A percentile compares a stretch with the other conserved stretches of the same genome.
These are phyloP conservation scores for Lanmaoa pseudosensibilis DNA, from an alignment of 768 basidiomycete genomes.

Conservation along the genomic window DNA sequence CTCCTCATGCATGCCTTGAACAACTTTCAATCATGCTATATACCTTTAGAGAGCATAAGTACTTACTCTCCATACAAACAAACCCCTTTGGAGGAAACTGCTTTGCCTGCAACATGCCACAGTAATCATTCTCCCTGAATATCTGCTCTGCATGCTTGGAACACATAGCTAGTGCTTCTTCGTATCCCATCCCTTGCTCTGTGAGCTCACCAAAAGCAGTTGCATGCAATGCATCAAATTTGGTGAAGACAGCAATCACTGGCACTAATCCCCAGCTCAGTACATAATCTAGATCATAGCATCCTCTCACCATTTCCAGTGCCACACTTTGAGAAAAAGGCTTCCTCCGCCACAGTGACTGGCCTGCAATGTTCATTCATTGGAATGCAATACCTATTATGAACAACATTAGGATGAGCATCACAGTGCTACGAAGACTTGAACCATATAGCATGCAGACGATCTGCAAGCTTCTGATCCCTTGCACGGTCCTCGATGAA, in stretches of 20 bases:
- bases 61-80: background rate
- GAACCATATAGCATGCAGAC: slow-evolving; percentile 42
- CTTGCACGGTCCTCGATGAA: slow-evolving; percentile 33
- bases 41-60: background rate
- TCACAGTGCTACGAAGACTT: background rate
- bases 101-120: background rate
- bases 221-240: slow-evolving; percentile 34
- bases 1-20: too few species aligned
- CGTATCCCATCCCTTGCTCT: slow-evolving; percentile 7
- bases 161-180: slow-evolving; percentile 4
- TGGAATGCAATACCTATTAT: slow-evolving; percentile 37
- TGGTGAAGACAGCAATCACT: slow-evolving; percentile 37
- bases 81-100: background rate
- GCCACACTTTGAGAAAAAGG: slow-evolving; percentile 29
- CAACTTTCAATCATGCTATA: too few species aligned
- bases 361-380: slow-evolving; percentile 18
- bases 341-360: slow-evolving; percentile 28
- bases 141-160: slow-evolving; percentile 9
- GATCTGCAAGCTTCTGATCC: slow-evolving; percentile 17
- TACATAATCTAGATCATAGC: background rate
- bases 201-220: slow-evolving; percentile 17
- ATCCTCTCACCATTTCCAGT: slow-evolving; percentile 7
- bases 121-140: background rate
- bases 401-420: slow-evolving; percentile 7
- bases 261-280: slow-evolving; percentile 4